phyloP scores from a whole-genome alignment of 2,329 filamentous ascomycete genomes.

The Diaporthe amygdali region DNA sequence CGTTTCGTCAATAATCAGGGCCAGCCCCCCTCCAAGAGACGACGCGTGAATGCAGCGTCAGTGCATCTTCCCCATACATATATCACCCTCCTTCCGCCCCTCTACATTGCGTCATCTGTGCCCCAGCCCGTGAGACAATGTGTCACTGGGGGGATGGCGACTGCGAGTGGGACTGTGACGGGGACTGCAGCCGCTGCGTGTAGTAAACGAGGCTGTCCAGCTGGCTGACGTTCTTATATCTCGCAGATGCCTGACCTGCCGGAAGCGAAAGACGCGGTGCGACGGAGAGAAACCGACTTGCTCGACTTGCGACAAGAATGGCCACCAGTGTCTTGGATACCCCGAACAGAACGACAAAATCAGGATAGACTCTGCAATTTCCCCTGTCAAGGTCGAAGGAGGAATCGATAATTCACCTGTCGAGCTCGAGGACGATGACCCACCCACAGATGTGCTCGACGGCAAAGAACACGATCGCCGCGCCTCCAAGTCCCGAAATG shows the following conservation, averaged over 20 bases:
- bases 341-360: slow-evolving; percentile 58
- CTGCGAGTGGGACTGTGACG: neutral
- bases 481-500: slow-evolving; percentile 34
- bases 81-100: neutral
- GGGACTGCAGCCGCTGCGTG: neutral
- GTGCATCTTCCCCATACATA: slow-evolving; percentile 36
- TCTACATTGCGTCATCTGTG: neutral
- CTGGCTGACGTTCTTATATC: slow-evolving; percentile 3
- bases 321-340: slow-evolving; percentile 73
- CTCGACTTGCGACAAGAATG: slow-evolving; percentile 75
- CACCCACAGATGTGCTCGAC: slow-evolving; percentile 42
- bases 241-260: slow-evolving; percentile 71
- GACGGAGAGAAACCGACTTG: slow-evolving; percentile 75
- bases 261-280: slow-evolving; percentile 77
- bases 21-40: slow-evolving; percentile 78
- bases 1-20: slow-evolving; percentile 85
- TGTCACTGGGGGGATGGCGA: neutral
- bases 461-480: slow-evolving; percentile 36
- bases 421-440: slow-evolving; percentile 35
- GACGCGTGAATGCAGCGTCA: slow-evolving; percentile 80
- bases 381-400: slow-evolving; percentile 27
- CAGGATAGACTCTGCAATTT: slow-evolving; percentile 31
- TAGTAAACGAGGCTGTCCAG: neutral
- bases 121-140: neutral
- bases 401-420: slow-evolving; percentile 28